These are phyloP conservation scores for Nicotiana rustica DNA, from an alignment of 305 asterid genomes.

Conservation along the genomic window DNA sequence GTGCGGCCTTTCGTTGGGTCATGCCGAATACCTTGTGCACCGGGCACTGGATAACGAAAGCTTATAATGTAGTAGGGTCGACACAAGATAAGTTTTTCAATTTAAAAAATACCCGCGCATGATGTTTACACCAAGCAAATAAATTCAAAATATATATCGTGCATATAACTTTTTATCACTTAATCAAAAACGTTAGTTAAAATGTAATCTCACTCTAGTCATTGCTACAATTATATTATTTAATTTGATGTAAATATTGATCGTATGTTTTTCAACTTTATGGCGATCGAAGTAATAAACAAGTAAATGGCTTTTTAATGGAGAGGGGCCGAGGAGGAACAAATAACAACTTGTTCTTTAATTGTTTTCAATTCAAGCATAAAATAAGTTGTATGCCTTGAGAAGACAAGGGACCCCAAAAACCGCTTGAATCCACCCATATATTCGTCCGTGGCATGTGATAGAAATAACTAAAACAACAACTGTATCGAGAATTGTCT, in stretches of 20 bases:
- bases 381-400: background rate
- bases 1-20: no score
- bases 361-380: background rate
- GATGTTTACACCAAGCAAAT: background rate
- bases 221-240: no score
- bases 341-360: background rate
- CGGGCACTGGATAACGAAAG: no score
- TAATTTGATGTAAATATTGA: no score
- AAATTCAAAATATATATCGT: background rate
- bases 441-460: conserved; percentile 16
- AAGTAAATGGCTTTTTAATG: background rate
- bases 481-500: background rate
- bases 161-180: background rate
- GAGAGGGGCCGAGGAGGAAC: background rate
- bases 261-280: no score
- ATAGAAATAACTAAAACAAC: background rate
- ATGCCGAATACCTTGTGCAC: no score
- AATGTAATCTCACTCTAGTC: no score
- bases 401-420: background rate
- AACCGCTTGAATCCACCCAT: conserved; percentile 5
- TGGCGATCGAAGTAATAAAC: no score
- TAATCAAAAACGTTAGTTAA: no score
- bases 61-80: no score
- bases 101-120: no score
- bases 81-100: no score